phyloP scores from a whole-genome alignment of 2,329 filamentous ascomycete genomes.

The Cordyceps cateniannulata region DNA sequence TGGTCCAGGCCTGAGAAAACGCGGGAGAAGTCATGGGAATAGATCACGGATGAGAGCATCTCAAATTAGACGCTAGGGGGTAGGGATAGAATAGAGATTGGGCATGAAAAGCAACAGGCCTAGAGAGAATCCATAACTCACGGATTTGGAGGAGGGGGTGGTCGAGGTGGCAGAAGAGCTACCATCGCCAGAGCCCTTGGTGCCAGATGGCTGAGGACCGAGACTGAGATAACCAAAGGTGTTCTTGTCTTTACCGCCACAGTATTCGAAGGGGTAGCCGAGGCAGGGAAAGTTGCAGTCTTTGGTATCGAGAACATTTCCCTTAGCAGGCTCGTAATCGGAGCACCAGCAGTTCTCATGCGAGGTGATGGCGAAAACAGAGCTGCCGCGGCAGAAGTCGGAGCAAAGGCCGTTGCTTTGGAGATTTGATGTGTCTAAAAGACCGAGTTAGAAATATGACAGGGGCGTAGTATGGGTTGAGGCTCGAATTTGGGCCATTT shows the following conservation, averaged over 20 bases:
- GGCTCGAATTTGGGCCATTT: not conserved
- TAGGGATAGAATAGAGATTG: not conserved
- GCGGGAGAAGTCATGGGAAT: not conserved
- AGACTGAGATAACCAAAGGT: slow-evolving; percentile 62
- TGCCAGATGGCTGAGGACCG: slow-evolving; percentile 49
- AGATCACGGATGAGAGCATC: not conserved
- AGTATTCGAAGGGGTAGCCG: slow-evolving; percentile 60
- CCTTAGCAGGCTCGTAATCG: slow-evolving; percentile 53
- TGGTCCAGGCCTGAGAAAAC: slow-evolving; percentile 10
- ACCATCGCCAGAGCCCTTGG: slow-evolving; percentile 25
- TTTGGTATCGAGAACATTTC: slow-evolving; percentile 30
- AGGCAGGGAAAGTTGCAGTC: slow-evolving; percentile 57
- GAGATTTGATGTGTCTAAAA: not conserved
- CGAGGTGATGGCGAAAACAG: slow-evolving; percentile 64
- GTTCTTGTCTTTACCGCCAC: slow-evolving; percentile 47
- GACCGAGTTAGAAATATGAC: not conserved
- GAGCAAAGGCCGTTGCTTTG: slow-evolving; percentile 56
- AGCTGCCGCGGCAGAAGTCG: slow-evolving; percentile 48
- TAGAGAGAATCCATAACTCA: not conserved
- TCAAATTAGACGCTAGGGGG: not conserved
- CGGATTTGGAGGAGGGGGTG: slow-evolving; percentile 11
- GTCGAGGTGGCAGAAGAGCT: not conserved
- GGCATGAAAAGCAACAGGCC: slow-evolving; percentile 1
- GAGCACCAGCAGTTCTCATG: slow-evolving; percentile 67
- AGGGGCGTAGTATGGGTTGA: not conserved